Evolutionary conservation across 2,329 filamentous ascomycete species (phyloP), one percentile per base, ranked within the genome.

Genomic region (Penicillium sp.): DNA sequence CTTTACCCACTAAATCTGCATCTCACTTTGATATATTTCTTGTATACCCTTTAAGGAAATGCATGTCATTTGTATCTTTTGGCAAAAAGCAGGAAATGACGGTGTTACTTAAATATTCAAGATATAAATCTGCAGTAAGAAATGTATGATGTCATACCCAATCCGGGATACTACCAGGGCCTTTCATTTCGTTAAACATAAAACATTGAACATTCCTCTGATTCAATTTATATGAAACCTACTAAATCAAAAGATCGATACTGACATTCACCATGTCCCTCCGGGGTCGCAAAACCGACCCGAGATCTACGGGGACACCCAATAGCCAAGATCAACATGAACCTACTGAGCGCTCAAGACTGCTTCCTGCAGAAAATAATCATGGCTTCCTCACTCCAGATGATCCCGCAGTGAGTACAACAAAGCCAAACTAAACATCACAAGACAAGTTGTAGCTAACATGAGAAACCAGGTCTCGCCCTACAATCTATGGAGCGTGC

Each of bases 401-500:
- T 53, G 63, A 65, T 52, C 63, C 63, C 8, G 63, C 63, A 17
- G 63, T 65, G 47, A 49, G 61, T 55, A 9, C 11, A 35, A 41
- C 25, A 30, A 17, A 17, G 11, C 6, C 17, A 9, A 31, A 22
- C 4, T 4, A 14, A 11, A 14, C 6, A n/a, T 2, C 19, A 42
- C 2, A 31, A 12, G 12, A 44, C 14, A 25, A 17, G 11, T 6
- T 5, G 16, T 14, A 36, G 22, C 40, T 53, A 55, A 57, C 19
- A 17, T 8, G 11, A 25, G 17, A 26, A 14, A 2, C 12, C 33
- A 79, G 77, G 87, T 90, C 25, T 90, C 91, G 3, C 94, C 94
- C 0, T 97, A 97, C 77, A 99, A 99, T 67, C 84, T 97, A 36
- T 96, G 91, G 88, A 90, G 86, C 56, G 89, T 99, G 47, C 88